Conservation (phyloP, 176 grass and related monocot genomes). For the Musa beccarii region DNA sequence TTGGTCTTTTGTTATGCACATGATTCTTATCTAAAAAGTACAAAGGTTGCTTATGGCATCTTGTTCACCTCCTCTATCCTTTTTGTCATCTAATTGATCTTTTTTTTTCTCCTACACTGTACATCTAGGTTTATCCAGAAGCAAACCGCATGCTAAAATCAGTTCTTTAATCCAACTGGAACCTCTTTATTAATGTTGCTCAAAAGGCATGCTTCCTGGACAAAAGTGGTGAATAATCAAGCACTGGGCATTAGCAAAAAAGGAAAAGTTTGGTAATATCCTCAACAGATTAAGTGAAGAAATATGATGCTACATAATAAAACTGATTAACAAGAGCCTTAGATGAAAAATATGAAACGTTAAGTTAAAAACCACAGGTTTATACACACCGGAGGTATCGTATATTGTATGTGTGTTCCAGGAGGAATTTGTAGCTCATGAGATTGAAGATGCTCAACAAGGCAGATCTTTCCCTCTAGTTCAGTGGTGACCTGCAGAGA, state of each 20-base stretch:
- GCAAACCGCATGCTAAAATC: neutral
- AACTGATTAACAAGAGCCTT: neutral
- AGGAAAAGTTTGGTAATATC: neutral
- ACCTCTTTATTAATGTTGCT: neutral
- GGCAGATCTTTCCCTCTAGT: constrained; percentile 60
- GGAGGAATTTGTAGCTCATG: constrained; percentile 47
- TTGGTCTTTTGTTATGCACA: no score
- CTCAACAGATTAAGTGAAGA: neutral
- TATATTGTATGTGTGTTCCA: constrained; percentile 49
- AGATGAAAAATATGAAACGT: neutral
- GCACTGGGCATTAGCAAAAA: neutral
- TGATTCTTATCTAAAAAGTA: no score
- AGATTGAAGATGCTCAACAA: constrained; percentile 83
- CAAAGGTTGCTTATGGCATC: no score
- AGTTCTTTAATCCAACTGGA: neutral
- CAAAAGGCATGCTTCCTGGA: neutral
- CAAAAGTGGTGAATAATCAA: neutral
- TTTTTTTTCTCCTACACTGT: no score
- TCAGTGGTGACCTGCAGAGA: constrained; percentile 67
- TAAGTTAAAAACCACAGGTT: no score
- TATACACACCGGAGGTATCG: constrained; percentile 75
- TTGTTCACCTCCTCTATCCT: no score
- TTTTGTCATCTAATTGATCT: no score
- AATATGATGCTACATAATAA: neutral
- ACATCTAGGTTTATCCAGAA: neutral